Percentiles rank a stretch among this genome's conserved stretches.
Evolutionary conservation across 1,139 yeast species (phyloP).

Genomic region (Suhomyces bolitotheri): DNA sequence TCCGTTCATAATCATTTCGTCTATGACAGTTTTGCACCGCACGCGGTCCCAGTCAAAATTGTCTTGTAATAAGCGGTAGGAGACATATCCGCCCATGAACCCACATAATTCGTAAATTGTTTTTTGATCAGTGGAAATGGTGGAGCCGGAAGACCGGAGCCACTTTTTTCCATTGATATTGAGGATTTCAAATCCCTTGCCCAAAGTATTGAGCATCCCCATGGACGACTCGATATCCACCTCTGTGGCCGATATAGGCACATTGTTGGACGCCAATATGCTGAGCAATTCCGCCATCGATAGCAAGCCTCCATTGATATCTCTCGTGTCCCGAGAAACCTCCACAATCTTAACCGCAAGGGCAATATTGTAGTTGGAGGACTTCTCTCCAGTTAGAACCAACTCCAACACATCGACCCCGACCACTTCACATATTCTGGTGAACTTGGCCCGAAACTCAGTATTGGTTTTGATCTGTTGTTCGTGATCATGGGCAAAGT

Average conservation of each 20-base stretch:
- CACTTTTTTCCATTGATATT: slow-evolving; percentile 38
- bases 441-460: slow-evolving; percentile 67
- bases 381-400: slow-evolving; percentile 24
- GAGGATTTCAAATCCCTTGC: slow-evolving; percentile 40
- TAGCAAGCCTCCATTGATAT: slow-evolving; percentile 78
- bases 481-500: slow-evolving; percentile 63
- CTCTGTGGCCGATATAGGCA: slow-evolving; percentile 35
- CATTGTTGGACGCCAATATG: slow-evolving; percentile 27
- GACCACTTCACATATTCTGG: slow-evolving; percentile 71
- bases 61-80: slow-evolving; percentile 61
- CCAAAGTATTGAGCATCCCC: slow-evolving; percentile 45
- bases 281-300: slow-evolving; percentile 58
- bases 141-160: slow-evolving; percentile 40
- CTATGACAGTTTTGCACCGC: slow-evolving; percentile 63
- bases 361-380: slow-evolving; percentile 60
- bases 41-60: slow-evolving; percentile 71
- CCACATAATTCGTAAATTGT: slow-evolving; percentile 73
- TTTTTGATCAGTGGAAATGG: slow-evolving; percentile 59
- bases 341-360: slow-evolving; percentile 74
- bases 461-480: slow-evolving; percentile 63
- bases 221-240: slow-evolving; percentile 55
- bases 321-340: slow-evolving; percentile 67
- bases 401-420: slow-evolving; percentile 82
- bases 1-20: slow-evolving; percentile 80
- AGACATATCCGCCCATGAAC: slow-evolving; percentile 63